These are phyloP conservation scores for Linum tenue DNA, from an alignment of 345 rosid species.

Conservation along the genomic window DNA sequence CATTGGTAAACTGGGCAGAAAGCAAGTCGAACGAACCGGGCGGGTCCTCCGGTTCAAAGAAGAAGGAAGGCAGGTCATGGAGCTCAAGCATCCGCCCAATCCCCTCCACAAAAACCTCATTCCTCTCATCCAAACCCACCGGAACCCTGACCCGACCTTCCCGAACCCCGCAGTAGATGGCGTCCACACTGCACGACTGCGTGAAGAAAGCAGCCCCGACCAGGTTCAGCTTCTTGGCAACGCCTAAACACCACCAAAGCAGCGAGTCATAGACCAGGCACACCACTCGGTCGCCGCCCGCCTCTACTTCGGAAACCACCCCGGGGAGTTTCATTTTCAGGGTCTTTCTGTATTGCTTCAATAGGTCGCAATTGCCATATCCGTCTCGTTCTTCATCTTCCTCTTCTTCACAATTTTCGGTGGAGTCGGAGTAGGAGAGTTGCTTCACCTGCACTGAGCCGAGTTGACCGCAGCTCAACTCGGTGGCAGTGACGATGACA, in stretches of 20 bases:
- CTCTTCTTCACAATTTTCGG: background rate
- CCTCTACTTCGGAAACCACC: background rate
- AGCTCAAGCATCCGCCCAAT: conserved; percentile 25
- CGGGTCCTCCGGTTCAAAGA: conserved; percentile 20
- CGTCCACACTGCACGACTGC: conserved; percentile 20
- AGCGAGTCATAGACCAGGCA: conserved; percentile 40
- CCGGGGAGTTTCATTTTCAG: background rate
- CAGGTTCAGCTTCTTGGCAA: conserved; percentile 14
- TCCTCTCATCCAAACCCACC: conserved; percentile 1
- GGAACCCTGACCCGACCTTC: conserved; percentile 24
- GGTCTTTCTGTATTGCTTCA: background rate
- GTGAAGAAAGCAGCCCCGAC: conserved; percentile 26
- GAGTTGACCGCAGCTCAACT: background rate
- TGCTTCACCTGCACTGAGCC: background rate
- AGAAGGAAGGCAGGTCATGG: conserved; percentile 33
- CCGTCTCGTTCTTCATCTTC: background rate
- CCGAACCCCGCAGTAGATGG: conserved; percentile 13
- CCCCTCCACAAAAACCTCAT: conserved; percentile 17
- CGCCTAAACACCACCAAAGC: conserved; percentile 37
- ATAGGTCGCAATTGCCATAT: background rate
- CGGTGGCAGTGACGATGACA: background rate
- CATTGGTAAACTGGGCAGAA: conserved; percentile 13
- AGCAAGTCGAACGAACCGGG: conserved; percentile 10
- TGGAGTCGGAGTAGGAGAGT: background rate
- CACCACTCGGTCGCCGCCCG: background rate